Evolutionary conservation across 345 rosid species (phyloP).

Genomic region (Cardamine occulta): DNA sequence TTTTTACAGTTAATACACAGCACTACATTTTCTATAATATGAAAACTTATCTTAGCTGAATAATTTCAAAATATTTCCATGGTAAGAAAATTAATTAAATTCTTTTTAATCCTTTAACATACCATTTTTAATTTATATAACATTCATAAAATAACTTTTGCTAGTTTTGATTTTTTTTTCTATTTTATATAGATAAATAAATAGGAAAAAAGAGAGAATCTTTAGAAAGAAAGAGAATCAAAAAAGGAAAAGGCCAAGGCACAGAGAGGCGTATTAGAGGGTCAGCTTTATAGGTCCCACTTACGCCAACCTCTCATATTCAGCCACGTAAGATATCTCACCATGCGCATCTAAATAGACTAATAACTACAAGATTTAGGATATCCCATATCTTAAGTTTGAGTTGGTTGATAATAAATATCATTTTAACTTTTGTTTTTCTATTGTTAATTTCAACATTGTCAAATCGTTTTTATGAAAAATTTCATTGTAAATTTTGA

Average conservation of each 20-base stretch:
- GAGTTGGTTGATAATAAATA: not conserved
- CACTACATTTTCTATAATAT: not conserved
- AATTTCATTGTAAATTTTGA: not conserved
- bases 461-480: not conserved
- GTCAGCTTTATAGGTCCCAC: slow-evolving; percentile 23
- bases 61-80: not conserved
- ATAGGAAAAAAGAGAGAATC: slow-evolving; percentile 6
- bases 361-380: not conserved
- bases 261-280: slow-evolving; percentile 23
- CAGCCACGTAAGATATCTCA: slow-evolving; percentile 25
- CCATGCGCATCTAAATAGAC: slow-evolving; percentile 9
- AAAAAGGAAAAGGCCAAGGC: slow-evolving; percentile 23
- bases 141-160: not conserved
- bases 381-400: not conserved
- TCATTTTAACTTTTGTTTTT: not conserved
- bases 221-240: slow-evolving; percentile 28
- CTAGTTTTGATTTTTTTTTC: not conserved
- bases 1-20: not conserved
- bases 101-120: not conserved
- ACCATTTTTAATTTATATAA: not conserved
- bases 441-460: not conserved
- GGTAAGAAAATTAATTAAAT: not conserved
- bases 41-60: not conserved
- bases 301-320: not conserved
- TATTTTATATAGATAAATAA: not conserved